Conservation (phyloP, 169 alveolate genomes). For the Eimeria sp. region DNA sequence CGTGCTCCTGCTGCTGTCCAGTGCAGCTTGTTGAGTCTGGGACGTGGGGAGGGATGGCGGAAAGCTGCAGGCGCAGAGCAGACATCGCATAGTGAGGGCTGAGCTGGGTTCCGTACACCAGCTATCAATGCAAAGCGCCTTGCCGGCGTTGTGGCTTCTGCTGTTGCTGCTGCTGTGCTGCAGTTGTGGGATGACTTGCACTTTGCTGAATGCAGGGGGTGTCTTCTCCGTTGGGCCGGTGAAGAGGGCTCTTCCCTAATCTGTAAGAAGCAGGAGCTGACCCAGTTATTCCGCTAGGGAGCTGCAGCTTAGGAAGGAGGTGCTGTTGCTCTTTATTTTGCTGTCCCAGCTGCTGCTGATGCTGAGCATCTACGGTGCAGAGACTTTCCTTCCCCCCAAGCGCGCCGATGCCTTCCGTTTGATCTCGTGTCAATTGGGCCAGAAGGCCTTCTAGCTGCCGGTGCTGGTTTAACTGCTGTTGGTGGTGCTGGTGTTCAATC, state of each 20-base stretch:
- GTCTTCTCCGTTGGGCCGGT: conserved; percentile 76
- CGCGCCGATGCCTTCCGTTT: conserved; percentile 9
- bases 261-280: conserved; percentile 41
- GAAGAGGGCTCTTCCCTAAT: conserved; percentile 67
- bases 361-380: neutral
- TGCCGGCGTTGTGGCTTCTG: conserved; percentile 2
- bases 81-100: conserved; percentile 20
- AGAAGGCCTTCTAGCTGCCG: conserved; percentile 64
- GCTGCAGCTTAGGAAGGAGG: conserved; percentile 47
- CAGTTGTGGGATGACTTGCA: conserved; percentile 65
- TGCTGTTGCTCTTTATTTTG: conserved; percentile 22
- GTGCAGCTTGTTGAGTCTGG: neutral
- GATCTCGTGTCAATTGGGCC: conserved; percentile 57
- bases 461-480: conserved; percentile 26
- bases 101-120: neutral
- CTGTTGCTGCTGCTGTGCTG: conserved; percentile 49
- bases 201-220: conserved; percentile 64
- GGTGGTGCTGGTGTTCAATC: conserved; percentile 57
- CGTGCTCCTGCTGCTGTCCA: conserved; percentile 17
- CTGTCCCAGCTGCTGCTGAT: conserved; percentile 39
- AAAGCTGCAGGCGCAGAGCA: conserved; percentile 67
- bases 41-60: neutral
- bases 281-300: conserved; percentile 53
- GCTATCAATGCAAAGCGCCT: neutral
- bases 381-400: neutral